Base-by-base conservation (phyloP, 805 yeast genomes). In the Saturnispora dispora region DNA sequence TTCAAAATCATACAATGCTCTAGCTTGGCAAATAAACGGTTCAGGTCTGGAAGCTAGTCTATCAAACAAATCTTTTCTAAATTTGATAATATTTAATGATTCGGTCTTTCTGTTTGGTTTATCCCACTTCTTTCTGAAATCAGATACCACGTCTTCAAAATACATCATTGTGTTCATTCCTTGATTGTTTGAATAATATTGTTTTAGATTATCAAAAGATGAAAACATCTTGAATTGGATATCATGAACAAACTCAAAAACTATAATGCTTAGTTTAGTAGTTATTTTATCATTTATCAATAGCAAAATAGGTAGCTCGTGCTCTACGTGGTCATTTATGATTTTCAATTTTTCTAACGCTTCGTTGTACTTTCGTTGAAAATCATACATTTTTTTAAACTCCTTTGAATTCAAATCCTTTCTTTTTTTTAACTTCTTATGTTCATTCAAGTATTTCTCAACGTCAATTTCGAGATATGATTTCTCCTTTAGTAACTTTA, bases 281-380 rank as follows among this genome's bases (percentile, higher is more conserved):
- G 71, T 58, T 23, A 73, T 58, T 13, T 57, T 45, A 3, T 63
- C 52, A 0, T 72, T 61, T 10, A 73, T 59, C 6, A 62, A 51
- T 51, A 73, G 66, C 46, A 77, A 73, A 3, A 53, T 46, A 0
- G 83, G 82, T 1, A 81, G 57, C 41, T 79, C 84, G 30, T 52
- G 52, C 52, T 76, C 76, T 53, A 80, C 63, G 3, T 56, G 47
- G 4, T 58, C 54, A 58, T 78, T 76, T 35, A 70, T 54, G 10
- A 53, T 46, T 2, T 72, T 71, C 56, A 72, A 77, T 46, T 58
- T 72, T 59, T 52, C 65, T 52, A 55, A 68, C 54, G 57, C 65
- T 49, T 59, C 60, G 53, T 60, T 68, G 28, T 63, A 43, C 48
- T 61, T 62, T 53, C 62, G 63, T 47, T 65, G 63, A 23, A 63